phyloP scores from a whole-genome alignment of 805 yeast species.

The Hanseniaspora clermontiae region DNA sequence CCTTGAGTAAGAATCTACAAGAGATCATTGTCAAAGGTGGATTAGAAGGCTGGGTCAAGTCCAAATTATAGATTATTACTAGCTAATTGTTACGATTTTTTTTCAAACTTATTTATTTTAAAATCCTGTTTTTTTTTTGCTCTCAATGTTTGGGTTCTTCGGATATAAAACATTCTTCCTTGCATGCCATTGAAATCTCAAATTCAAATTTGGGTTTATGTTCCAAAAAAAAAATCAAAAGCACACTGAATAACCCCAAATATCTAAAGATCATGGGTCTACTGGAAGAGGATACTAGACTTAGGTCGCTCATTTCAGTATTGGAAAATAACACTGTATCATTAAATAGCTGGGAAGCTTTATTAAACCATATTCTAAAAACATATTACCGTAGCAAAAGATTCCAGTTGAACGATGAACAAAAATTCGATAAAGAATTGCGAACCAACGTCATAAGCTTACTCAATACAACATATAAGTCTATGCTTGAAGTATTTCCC shows the following conservation, averaged over 20 bases:
- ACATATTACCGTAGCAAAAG: conserved; percentile 15
- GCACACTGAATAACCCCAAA: background rate
- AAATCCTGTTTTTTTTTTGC: background rate
- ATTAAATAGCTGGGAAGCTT: conserved; percentile 25
- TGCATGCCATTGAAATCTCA: background rate
- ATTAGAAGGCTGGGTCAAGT: conserved; percentile 92
- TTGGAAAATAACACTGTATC: conserved; percentile 17
- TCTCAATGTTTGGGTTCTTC: background rate
- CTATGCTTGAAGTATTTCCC: conserved; percentile 24
- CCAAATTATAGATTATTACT: conserved; percentile 31
- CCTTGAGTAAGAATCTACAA: conserved; percentile 86
- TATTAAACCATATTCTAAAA: conserved; percentile 20
- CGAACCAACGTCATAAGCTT: background rate
- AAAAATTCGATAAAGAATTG: background rate
- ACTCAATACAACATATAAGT: conserved; percentile 19
- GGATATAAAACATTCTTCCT: background rate
- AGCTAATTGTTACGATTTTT: too few relatives aligned
- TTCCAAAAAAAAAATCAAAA: background rate
- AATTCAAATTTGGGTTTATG: too few relatives aligned
- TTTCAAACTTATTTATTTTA: too few relatives aligned
- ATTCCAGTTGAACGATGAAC: conserved; percentile 18
- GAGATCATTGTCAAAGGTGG: conserved; percentile 97
- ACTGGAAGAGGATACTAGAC: background rate
- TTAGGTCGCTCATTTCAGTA: background rate
- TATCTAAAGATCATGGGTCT: background rate